These are phyloP conservation scores for Dactylis glomerata DNA, from an alignment of 176 grass and related monocot species.

Conservation along the genomic window DNA sequence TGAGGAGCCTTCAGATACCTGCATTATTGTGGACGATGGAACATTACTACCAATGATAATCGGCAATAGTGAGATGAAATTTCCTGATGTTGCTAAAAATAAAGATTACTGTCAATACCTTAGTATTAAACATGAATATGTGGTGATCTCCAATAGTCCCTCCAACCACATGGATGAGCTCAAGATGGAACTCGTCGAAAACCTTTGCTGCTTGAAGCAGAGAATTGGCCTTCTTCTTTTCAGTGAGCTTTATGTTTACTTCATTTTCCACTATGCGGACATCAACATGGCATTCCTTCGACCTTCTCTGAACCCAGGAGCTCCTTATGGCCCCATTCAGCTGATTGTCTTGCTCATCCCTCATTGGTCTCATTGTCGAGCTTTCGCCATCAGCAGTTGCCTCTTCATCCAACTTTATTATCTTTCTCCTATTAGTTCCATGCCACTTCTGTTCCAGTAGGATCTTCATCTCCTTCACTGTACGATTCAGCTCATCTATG, in stretches of 20 bases:
- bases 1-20: constrained; percentile 75
- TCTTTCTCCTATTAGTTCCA: constrained; percentile 46
- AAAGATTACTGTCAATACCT: constrained; percentile 42
- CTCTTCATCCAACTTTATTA: constrained; percentile 53
- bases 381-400: constrained; percentile 56
- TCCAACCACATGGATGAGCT: constrained; percentile 60
- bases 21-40: constrained; percentile 15
- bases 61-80: neutral
- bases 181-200: constrained; percentile 71
- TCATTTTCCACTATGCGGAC: constrained; percentile 83
- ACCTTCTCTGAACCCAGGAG: constrained; percentile 77
- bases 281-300: constrained; percentile 76
- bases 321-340: constrained; percentile 60
- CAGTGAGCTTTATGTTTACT: constrained; percentile 77
- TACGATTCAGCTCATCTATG: constrained; percentile 79
- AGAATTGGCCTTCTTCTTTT: constrained; percentile 75
- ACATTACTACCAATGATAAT: neutral
- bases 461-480: constrained; percentile 67
- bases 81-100: constrained; percentile 1
- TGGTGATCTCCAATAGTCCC: constrained; percentile 82
- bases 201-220: constrained; percentile 66
- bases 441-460: constrained; percentile 70
- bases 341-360: constrained; percentile 45
- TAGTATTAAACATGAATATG: constrained; percentile 92
- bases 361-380: constrained; percentile 48